phyloP scores from a whole-genome alignment of 2,329 filamentous ascomycete species.

The Pleochaeta shiraiana region DNA sequence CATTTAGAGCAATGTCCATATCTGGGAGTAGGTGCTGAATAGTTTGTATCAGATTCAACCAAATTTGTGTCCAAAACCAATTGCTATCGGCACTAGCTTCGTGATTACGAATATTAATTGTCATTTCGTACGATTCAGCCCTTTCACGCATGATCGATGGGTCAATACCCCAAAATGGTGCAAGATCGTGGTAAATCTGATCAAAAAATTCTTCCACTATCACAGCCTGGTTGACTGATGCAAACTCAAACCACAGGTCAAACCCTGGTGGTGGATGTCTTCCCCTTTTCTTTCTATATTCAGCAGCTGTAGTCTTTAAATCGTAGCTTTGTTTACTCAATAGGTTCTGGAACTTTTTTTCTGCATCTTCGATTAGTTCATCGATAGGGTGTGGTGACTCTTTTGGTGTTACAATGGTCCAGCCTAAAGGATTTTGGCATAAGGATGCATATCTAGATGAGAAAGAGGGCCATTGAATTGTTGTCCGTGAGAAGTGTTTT shows the following conservation, averaged over 20 bases:
- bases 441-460: constrained; percentile 5
- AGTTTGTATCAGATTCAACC: constrained; percentile 18
- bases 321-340: constrained; percentile 23
- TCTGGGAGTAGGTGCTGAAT: constrained; percentile 34
- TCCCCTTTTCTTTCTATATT: constrained; percentile 32
- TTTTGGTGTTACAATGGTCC: constrained; percentile 6
- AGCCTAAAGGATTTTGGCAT: not conserved
- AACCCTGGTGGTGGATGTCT: constrained; percentile 42
- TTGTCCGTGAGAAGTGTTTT: constrained; percentile 3
- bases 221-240: constrained; percentile 26
- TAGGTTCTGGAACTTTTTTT: constrained; percentile 20
- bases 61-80: constrained; percentile 23
- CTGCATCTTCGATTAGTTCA: constrained; percentile 22
- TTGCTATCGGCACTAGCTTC: constrained; percentile 25
- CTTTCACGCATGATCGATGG: constrained; percentile 28
- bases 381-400: constrained; percentile 23
- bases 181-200: constrained; percentile 29
- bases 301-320: constrained; percentile 24
- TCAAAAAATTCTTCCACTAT: constrained; percentile 39
- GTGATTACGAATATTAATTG: constrained; percentile 33
- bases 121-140: constrained; percentile 34
- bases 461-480: constrained; percentile 6
- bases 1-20: constrained; percentile 43
- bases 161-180: constrained; percentile 24
- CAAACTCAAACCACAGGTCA: constrained; percentile 34